Evolutionary conservation across 805 yeast species (phyloP).

Genomic region (Pichia exigua): DNA sequence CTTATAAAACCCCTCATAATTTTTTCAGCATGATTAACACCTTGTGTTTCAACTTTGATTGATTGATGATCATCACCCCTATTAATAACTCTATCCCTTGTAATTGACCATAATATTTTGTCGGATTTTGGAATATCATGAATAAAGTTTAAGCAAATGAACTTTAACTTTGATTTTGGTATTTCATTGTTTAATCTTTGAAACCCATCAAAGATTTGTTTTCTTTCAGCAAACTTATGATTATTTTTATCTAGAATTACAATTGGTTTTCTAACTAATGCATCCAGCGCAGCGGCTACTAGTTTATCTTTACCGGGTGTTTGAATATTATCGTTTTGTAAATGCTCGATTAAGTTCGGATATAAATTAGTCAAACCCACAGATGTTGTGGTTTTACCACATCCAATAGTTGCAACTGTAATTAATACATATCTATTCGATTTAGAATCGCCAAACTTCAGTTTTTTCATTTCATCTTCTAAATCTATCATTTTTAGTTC

Average conservation of each 20-base stretch:
- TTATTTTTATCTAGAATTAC: conserved; percentile 82
- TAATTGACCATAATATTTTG: conserved; percentile 39
- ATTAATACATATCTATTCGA: conserved; percentile 54
- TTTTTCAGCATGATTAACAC: conserved; percentile 41
- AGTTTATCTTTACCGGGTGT: conserved; percentile 41
- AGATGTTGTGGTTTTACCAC: conserved; percentile 88
- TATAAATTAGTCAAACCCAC: conserved; percentile 48
- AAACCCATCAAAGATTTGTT: conserved; percentile 52
- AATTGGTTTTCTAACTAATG: conserved; percentile 35
- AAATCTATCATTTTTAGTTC: conserved; percentile 29
- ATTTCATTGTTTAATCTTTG: conserved; percentile 35
- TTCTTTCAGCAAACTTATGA: conserved; percentile 62
- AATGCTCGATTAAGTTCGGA: conserved; percentile 54
- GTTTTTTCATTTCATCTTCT: conserved; percentile 20
- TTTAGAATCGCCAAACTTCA: conserved; percentile 27
- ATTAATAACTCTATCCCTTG: conserved; percentile 48
- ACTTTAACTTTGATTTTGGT: conserved; percentile 41
- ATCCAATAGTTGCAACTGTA: conserved; percentile 86
- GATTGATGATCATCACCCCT: conserved; percentile 91
- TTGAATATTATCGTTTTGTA: conserved; percentile 74
- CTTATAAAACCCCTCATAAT: conserved; percentile 71
- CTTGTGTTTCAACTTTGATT: conserved; percentile 45
- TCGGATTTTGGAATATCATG: conserved; percentile 21
- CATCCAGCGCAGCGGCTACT: conserved; percentile 38
- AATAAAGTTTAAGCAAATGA: conserved; percentile 60